Conservation (phyloP, 495 filamentous ascomycete genomes). For the Penicillium simplicissimum region DNA sequence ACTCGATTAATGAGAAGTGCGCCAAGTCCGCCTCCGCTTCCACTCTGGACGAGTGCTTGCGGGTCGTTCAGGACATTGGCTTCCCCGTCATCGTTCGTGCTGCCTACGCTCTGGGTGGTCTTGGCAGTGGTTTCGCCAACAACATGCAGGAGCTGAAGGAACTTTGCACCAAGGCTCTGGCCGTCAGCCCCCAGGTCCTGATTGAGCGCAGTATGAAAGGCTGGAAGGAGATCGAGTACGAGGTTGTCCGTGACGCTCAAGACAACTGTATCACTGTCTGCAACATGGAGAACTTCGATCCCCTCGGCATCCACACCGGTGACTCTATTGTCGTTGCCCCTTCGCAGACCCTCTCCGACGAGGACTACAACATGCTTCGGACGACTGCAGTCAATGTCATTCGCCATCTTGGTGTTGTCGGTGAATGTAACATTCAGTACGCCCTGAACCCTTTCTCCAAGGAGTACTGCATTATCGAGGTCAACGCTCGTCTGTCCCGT, state of each 20-base stretch:
- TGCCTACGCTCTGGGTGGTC: slow-evolving; percentile 91
- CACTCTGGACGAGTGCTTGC: slow-evolving; percentile 80
- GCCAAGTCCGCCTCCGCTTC: slow-evolving; percentile 93
- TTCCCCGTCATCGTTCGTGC: slow-evolving; percentile 97
- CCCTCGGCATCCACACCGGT: slow-evolving; percentile 95
- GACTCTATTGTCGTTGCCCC: slow-evolving; percentile 98
- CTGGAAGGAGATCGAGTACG: slow-evolving; percentile 99
- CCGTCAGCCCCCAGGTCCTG: slow-evolving; percentile 91
- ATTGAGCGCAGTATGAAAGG: slow-evolving; percentile 99
- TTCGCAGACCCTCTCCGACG: slow-evolving; percentile 93
- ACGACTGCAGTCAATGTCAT: slow-evolving; percentile 99
- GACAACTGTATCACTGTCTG: slow-evolving; percentile 99
- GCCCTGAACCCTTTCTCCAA: slow-evolving; percentile 93
- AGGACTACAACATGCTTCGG: slow-evolving; percentile 99
- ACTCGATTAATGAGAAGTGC: slow-evolving; percentile 96
- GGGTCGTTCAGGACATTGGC: slow-evolving; percentile 81
- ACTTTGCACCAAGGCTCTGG: slow-evolving; percentile 92
- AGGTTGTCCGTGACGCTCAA: slow-evolving; percentile 91
- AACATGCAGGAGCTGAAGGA: slow-evolving; percentile 83
- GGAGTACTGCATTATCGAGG: slow-evolving; percentile 99
- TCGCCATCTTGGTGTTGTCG: slow-evolving; percentile 92
- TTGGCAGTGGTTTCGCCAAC: slow-evolving; percentile 94
- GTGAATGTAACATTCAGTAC: slow-evolving; percentile 99
- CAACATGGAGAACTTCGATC: slow-evolving; percentile 99
- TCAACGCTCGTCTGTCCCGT: slow-evolving; percentile 95